A percentile compares a stretch with the other conserved stretches of the same genome.
phyloP scores from a whole-genome alignment of 768 basidiomycete species.

The Grammothele lineata region DNA sequence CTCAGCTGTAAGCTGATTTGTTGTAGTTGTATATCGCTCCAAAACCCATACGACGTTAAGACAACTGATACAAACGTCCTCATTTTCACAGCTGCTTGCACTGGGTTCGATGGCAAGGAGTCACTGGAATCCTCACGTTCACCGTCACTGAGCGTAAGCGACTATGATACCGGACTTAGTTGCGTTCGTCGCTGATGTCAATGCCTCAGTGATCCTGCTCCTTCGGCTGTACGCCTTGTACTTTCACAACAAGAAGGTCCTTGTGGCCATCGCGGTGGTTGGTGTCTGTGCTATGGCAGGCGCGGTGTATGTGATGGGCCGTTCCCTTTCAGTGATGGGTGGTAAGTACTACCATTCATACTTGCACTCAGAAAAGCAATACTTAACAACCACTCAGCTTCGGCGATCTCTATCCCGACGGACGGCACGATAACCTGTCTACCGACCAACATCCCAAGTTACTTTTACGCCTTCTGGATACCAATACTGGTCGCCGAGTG shows the following conservation, averaged over 20 bases:
- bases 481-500: slow-evolving; percentile 52
- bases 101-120: slow-evolving; percentile 59
- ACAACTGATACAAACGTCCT: background rate
- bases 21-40: slow-evolving; percentile 12
- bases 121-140: slow-evolving; percentile 50
- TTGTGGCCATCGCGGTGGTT: slow-evolving; percentile 40
- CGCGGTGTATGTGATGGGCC: slow-evolving; percentile 47
- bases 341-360: slow-evolving; percentile 28
- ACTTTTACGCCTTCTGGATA: slow-evolving; percentile 60
- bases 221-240: slow-evolving; percentile 60
- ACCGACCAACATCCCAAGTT: slow-evolving; percentile 32
- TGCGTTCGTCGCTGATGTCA: no score
- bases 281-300: slow-evolving; percentile 38
- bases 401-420: background rate
- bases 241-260: slow-evolving; percentile 45
- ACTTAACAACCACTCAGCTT: no score
- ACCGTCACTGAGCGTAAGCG: slow-evolving; percentile 52
- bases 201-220: slow-evolving; percentile 47
- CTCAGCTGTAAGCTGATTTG: no score
- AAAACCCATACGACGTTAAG: background rate
- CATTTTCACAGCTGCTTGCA: slow-evolving; percentile 21
- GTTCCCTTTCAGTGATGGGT: slow-evolving; percentile 33
- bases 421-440: slow-evolving; percentile 35
- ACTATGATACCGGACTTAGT: no score
- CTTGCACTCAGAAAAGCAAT: no score